Conservation (phyloP, 768 basidiomycete genomes). For the Auricularia sp. region DNA sequence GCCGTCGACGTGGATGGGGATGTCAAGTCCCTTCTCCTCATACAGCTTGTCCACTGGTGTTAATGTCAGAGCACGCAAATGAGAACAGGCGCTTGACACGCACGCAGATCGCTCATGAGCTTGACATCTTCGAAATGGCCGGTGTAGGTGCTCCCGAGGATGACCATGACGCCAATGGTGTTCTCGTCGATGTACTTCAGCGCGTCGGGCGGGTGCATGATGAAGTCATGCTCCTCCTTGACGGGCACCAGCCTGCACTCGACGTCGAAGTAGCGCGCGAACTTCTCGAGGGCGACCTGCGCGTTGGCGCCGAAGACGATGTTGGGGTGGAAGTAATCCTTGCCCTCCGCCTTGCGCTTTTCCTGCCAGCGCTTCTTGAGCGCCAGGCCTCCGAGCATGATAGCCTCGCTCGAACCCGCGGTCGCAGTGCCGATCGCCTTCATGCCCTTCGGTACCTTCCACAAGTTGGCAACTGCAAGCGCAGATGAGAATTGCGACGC, state of each 20-base stretch:
- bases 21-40: constrained; percentile 41
- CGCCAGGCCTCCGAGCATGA: constrained; percentile 62
- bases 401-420: constrained; percentile 62
- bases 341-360: constrained; percentile 53
- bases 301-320: constrained; percentile 42
- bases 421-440: constrained; percentile 60
- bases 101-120: constrained; percentile 69
- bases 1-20: constrained; percentile 62
- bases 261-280: constrained; percentile 43
- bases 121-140: constrained; percentile 72
- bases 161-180: constrained; percentile 59
- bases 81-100: constrained; percentile 35
- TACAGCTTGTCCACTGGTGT: constrained; percentile 43
- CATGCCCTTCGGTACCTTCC: constrained; percentile 49
- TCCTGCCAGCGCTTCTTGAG: constrained; percentile 67
- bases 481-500: constrained; percentile 11
- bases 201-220: constrained; percentile 60
- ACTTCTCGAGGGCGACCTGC: constrained; percentile 63
- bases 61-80: background rate
- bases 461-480: constrained; percentile 52
- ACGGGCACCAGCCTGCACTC: constrained; percentile 58
- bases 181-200: constrained; percentile 63
- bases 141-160: constrained; percentile 45
- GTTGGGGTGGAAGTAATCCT: constrained; percentile 20
- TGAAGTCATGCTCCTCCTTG: constrained; percentile 59